Conservation (phyloP, 805 yeast species). For the Sugiyamaella qingdaonensis region DNA sequence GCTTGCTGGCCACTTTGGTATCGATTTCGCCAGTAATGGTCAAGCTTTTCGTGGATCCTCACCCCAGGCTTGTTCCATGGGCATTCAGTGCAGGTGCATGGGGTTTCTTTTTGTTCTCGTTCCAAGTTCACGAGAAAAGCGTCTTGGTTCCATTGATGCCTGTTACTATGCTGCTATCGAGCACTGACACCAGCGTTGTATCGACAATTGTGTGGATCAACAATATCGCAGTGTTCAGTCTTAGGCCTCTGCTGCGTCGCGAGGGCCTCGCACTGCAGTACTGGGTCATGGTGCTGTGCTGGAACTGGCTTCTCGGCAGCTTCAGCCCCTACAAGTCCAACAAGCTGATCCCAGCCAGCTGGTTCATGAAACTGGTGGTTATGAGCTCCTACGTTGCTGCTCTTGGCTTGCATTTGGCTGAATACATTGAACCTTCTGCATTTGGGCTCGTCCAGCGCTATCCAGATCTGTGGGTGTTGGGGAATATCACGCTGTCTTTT, state of each 20-base stretch:
- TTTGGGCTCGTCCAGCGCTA: conserved; percentile 33
- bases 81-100: conserved; percentile 79
- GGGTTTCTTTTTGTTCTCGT: conserved; percentile 85
- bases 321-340: conserved; percentile 26
- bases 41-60: conserved; percentile 48
- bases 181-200: conserved; percentile 50
- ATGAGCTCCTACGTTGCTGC: conserved; percentile 51
- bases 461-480: conserved; percentile 85
- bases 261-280: conserved; percentile 77
- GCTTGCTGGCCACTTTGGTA: conserved; percentile 34
- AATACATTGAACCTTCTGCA: conserved; percentile 42
- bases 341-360: conserved; percentile 43
- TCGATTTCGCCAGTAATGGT: conserved; percentile 55
- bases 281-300: conserved; percentile 51
- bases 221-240: conserved; percentile 76
- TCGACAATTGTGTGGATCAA: conserved; percentile 83
- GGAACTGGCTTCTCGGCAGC: conserved; percentile 78
- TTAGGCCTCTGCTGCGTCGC: conserved; percentile 79
- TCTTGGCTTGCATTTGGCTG: conserved; percentile 50
- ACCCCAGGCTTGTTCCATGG: conserved; percentile 53
- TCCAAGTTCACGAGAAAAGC: conserved; percentile 94
- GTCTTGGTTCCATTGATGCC: conserved; percentile 87
- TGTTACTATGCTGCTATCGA: conserved; percentile 59
- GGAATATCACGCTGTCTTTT: conserved; percentile 69
- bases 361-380: conserved; percentile 50